A percentile compares a stretch with the other conserved stretches of the same genome.
phyloP scores from a whole-genome alignment of 345 rosid genomes.

The Salix koriyanagi region DNA sequence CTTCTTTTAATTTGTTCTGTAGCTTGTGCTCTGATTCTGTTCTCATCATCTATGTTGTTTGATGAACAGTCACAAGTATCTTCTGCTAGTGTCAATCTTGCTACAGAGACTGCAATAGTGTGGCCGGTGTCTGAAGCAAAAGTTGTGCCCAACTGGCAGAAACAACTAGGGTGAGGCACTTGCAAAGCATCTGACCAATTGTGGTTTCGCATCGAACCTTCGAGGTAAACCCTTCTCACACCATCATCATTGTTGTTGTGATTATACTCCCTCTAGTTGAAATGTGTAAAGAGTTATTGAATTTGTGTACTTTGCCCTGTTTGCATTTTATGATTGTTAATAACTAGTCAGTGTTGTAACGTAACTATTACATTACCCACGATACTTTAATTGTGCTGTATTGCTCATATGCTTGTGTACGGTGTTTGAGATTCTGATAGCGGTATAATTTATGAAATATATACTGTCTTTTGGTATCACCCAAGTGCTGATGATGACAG shows the following conservation, averaged over 20 bases:
- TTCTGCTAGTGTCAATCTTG: slow-evolving; percentile 80
- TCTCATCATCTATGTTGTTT: neutral
- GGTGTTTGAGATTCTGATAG: slow-evolving; percentile 1
- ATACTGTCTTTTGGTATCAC: neutral
- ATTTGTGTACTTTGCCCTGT: neutral
- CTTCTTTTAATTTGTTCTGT: neutral
- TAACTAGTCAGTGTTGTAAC: neutral
- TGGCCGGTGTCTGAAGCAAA: slow-evolving; percentile 89
- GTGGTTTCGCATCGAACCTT: slow-evolving; percentile 78
- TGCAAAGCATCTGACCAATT: slow-evolving; percentile 75
- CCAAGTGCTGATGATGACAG: neutral
- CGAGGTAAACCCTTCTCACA: slow-evolving; percentile 50
- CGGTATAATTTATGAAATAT: neutral
- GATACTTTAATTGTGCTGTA: neutral
- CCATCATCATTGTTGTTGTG: neutral
- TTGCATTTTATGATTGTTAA: neutral
- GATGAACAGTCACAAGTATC: slow-evolving; percentile 75
- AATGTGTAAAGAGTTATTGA: neutral
- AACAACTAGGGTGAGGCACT: slow-evolving; percentile 78
- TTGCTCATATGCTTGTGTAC: neutral
- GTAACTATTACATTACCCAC: neutral
- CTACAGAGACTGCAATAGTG: slow-evolving; percentile 87
- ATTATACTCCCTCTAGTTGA: neutral
- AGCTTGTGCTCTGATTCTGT: neutral
- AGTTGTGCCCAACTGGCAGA: slow-evolving; percentile 66